Conservation (phyloP, 768 basidiomycete genomes). For the Leccinum truebloodii region DNA sequence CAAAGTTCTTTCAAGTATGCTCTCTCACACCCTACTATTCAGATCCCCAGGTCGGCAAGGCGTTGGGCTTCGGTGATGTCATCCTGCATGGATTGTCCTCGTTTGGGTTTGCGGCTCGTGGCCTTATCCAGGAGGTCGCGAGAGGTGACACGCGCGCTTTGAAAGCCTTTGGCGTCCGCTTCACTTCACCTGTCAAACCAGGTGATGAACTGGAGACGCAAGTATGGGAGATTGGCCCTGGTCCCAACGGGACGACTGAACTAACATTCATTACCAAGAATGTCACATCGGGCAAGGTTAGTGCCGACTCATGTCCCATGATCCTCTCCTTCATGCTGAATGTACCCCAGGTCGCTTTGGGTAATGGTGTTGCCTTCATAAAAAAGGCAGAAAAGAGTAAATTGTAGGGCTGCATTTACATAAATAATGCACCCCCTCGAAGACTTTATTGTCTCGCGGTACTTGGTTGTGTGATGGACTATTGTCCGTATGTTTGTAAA, state of each 20-base stretch:
- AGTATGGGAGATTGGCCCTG: slow-evolving; percentile 75
- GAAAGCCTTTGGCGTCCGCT: slow-evolving; percentile 69
- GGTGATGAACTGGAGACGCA: slow-evolving; percentile 79
- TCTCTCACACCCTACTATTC: background rate
- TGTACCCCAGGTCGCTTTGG: slow-evolving; percentile 46
- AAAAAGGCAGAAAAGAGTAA: slow-evolving; percentile 50
- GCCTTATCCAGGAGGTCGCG: slow-evolving; percentile 63
- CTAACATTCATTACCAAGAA: slow-evolving; percentile 65
- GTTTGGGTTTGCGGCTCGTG: slow-evolving; percentile 81
- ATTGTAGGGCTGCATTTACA: slow-evolving; percentile 29
- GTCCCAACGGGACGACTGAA: slow-evolving; percentile 57
- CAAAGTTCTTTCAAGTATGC: background rate
- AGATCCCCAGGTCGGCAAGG: slow-evolving; percentile 76
- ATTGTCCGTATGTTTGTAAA: background rate
- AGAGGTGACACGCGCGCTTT: slow-evolving; percentile 61
- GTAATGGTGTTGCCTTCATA: slow-evolving; percentile 65
- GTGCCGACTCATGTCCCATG: slow-evolving; percentile 6
- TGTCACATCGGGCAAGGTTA: slow-evolving; percentile 57
- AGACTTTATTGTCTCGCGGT: background rate
- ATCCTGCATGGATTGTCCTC: slow-evolving; percentile 85
- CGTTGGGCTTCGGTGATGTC: slow-evolving; percentile 77
- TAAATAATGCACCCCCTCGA: background rate
- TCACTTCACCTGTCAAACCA: slow-evolving; percentile 82
- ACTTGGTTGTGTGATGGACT: background rate
- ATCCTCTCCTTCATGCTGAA: slow-evolving; percentile 1